Base-by-base conservation (phyloP, 805 yeast species). In the Zygosaccharomyces pseudorouxii region DNA sequence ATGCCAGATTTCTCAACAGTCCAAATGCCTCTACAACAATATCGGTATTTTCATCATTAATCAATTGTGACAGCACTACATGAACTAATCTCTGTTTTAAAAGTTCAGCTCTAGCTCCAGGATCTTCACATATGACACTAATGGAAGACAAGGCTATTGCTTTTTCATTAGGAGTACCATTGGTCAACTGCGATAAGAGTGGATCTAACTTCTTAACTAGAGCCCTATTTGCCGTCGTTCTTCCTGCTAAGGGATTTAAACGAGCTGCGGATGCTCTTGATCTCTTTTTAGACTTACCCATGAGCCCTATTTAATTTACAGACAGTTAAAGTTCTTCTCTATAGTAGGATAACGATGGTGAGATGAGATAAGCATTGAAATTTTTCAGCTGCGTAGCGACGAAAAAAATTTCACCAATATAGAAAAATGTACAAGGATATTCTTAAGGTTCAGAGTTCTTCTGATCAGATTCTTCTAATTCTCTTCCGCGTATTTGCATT, bases 11-110 rank as follows among this genome's bases (percentile, higher is more conserved):
- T 63, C 96, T 77, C 53, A 93, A 69, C 20, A 92, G 71, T 1
- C 96, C 97, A 57, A 80, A 83, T 1, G 92, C 75, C 58, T 86
- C 95, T 18, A 86, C 85, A 16, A 86, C 84, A 39, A 88, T 79
- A 55, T 89, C 96, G 48, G 81, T 82, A 54, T 83, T 76, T 18
- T 75, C 62, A 62, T 88, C 96, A 39, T 77, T 78, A 19, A 90
- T 65, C 27, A 82, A 73, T 50, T 82, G 81, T 19, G 82, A 81
- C 67, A 89, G 55, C 0, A 89, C 62, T 2, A 78, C 74, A 36
- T 80, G 79, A 9, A 90, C 74, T 40, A 90, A 69, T 54, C 79
- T 82, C 57, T 89, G 93, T 60, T 84, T 86, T 52, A 90, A 67
- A 18, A 89, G 71, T 48, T 80, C 45, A 46, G 73, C 70, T 54